Base-by-base conservation (phyloP, 2,329 filamentous ascomycete species). In the Aspergillus ruber region DNA sequence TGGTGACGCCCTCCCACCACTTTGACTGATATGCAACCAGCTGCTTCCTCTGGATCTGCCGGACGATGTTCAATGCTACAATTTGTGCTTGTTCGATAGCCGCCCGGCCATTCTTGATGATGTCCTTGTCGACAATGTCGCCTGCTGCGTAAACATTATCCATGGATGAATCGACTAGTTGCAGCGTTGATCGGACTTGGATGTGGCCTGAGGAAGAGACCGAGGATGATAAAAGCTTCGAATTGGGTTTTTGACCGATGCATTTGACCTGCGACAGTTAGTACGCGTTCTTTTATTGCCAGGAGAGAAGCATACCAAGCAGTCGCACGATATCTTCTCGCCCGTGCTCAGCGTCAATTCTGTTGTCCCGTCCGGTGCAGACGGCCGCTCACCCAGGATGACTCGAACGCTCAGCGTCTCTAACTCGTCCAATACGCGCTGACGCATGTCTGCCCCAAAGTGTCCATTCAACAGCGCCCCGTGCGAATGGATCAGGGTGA, bases 81-180 rank as follows among this genome's bases (percentile, higher is more conserved):
- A 79, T 56, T 25, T 69, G 66, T 2, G 76, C 78, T 56, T 85
- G 82, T 9, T 71, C 67, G 40, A 70, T 69, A 0, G 78, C 79
- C 0, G 79, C 74, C 8, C 81, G 71, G 0, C 76, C 79, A 57
- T 82, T 83, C 5, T 74, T 76, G 32, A 68, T 63, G 0, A 69
- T 68, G 0, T 72, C 70, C 1, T 74, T 74, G 21, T 79, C 77
- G 3, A 80, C 76, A 4, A 86, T 79, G 52, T 86, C 83, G 15
- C 83, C 83, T n/a, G 80, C 75, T 1, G 77, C 78, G 55, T 82
- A 86, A 2, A 85, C 70, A 50, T 81, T 74, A 1, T 73, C 69
- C 7, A 76, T 67, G 0, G 52, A 49, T 2, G 70, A 63, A 53
- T 79, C 75, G 6, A 64, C 57, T 12, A 86, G 67, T 51, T 85